phyloP scores from a whole-genome alignment of 495 filamentous ascomycete species.

The Lineolata rhizophorae region DNA sequence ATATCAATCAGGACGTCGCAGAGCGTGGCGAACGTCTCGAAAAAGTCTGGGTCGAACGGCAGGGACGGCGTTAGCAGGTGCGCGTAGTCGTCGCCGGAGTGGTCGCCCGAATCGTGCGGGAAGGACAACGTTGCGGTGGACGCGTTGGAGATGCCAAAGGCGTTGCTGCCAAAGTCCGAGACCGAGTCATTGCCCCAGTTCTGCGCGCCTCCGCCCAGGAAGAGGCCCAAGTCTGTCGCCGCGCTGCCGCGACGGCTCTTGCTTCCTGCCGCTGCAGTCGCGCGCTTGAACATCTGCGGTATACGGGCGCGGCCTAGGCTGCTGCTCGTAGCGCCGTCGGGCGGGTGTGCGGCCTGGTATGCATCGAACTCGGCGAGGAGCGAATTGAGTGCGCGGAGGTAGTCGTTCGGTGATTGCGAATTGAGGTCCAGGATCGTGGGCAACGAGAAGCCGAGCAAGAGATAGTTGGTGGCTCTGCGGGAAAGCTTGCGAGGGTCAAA shows the following conservation, averaged over 20 bases:
- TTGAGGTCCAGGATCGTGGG: constrained; percentile 77
- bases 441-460: constrained; percentile 78
- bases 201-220: constrained; percentile 5
- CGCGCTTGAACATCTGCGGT: constrained; percentile 74
- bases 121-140: constrained; percentile 1
- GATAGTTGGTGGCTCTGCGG: constrained; percentile 74
- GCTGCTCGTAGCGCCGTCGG: constrained; percentile 44
- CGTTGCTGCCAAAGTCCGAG: constrained; percentile 16
- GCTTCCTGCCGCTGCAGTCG: constrained; percentile 28
- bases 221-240: constrained; percentile 34
- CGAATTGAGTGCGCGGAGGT: constrained; percentile 66
- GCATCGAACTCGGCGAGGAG: constrained; percentile 82
- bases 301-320: constrained; percentile 58
- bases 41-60: constrained; percentile 94
- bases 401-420: constrained; percentile 51
- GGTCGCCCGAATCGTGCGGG: constrained; percentile 50
- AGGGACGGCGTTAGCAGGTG: constrained; percentile 78
- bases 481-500: constrained; percentile 64
- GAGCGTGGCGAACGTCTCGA: constrained; percentile 88
- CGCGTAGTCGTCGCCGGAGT: too few relatives aligned
- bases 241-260: constrained; percentile 56
- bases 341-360: constrained; percentile 66
- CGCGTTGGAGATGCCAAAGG: constrained; percentile 18
- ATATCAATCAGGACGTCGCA: constrained; percentile 91
- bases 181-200: constrained; percentile 24